These are phyloP conservation scores for Echeveria elegans DNA, from an alignment of 164 flowering plant genomes.

Conservation along the genomic window DNA sequence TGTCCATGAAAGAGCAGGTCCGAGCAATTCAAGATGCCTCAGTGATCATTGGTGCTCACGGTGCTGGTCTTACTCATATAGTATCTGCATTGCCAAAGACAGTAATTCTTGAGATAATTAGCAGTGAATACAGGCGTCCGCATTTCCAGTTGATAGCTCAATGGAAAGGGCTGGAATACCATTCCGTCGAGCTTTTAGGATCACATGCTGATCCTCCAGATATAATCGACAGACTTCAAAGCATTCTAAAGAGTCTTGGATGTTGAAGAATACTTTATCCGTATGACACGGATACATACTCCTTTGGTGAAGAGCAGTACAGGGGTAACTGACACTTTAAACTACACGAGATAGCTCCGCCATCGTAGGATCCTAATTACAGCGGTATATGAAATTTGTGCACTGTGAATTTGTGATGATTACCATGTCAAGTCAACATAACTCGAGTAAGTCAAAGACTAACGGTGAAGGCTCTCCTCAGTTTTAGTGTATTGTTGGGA, in stretches of 20 bases:
- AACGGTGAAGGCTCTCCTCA: too few species aligned
- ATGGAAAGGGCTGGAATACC: slow-evolving; percentile 91
- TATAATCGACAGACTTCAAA: slow-evolving; percentile 43
- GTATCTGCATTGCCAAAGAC: slow-evolving; percentile 66
- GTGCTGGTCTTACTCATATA: slow-evolving; percentile 94
- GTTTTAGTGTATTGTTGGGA: too few species aligned
- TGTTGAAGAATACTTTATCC: slow-evolving; percentile 27
- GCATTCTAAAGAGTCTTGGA: slow-evolving; percentile 49
- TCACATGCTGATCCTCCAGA: slow-evolving; percentile 54
- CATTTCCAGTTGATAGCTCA: slow-evolving; percentile 69
- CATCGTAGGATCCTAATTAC: background rate
- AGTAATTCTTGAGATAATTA: slow-evolving; percentile 71
- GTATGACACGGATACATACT: background rate
- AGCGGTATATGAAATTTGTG: background rate
- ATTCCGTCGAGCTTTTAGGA: slow-evolving; percentile 59
- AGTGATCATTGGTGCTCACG: slow-evolving; percentile 95
- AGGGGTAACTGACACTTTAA: background rate
- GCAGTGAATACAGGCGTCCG: slow-evolving; percentile 72
- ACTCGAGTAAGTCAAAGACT: too few species aligned
- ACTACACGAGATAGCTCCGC: background rate
- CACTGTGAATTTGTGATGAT: too few species aligned
- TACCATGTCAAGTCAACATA: too few species aligned
- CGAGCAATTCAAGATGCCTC: slow-evolving; percentile 87
- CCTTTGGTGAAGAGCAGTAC: background rate
- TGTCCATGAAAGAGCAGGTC: slow-evolving; percentile 90